Conservation (phyloP, 2,329 filamentous ascomycete species). For the Mycogone perniciosa region DNA sequence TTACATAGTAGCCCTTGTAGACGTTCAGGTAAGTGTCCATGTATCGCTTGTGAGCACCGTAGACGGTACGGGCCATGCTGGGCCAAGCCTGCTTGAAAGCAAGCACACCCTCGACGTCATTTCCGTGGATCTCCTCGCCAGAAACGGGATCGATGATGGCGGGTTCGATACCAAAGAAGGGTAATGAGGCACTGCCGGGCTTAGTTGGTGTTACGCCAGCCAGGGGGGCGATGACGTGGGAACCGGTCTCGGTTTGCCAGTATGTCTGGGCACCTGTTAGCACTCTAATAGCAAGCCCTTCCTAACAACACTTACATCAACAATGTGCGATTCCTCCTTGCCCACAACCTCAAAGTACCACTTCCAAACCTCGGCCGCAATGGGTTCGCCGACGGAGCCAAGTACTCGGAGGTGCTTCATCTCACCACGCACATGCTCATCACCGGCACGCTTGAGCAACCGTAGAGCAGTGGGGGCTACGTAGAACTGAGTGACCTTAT, state of each 20-base stretch:
- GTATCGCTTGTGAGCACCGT: conserved; percentile 95
- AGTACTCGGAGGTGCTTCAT: conserved; percentile 88
- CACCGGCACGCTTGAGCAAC: conserved; percentile 88
- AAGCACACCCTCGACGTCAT: conserved; percentile 94
- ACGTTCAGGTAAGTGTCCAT: conserved; percentile 98
- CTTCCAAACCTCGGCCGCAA: conserved; percentile 97
- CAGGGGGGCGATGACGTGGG: conserved; percentile 88
- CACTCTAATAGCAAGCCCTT: neutral
- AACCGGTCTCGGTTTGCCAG: conserved; percentile 99
- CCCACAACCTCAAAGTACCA: conserved; percentile 97
- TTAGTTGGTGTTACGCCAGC: conserved; percentile 94
- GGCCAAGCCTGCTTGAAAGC: conserved; percentile 98
- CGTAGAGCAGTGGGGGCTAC: conserved; percentile 92
- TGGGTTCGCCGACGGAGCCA: conserved; percentile 94
- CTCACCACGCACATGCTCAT: conserved; percentile 82
- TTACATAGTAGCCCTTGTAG: conserved; percentile 95
- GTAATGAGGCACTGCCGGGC: conserved; percentile 88
- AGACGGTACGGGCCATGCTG: conserved; percentile 96
- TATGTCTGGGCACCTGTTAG: conserved; percentile 63
- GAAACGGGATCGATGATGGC: conserved; percentile 96
- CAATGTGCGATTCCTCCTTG: conserved; percentile 85
- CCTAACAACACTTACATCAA: conserved; percentile 62
- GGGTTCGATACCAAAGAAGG: conserved; percentile 97
- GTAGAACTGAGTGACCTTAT: conserved; percentile 96
- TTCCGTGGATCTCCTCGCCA: conserved; percentile 86